These are phyloP conservation scores for Leishmania lainsoni DNA, from an alignment of 208 protist genomes.

Conservation along the genomic window DNA sequence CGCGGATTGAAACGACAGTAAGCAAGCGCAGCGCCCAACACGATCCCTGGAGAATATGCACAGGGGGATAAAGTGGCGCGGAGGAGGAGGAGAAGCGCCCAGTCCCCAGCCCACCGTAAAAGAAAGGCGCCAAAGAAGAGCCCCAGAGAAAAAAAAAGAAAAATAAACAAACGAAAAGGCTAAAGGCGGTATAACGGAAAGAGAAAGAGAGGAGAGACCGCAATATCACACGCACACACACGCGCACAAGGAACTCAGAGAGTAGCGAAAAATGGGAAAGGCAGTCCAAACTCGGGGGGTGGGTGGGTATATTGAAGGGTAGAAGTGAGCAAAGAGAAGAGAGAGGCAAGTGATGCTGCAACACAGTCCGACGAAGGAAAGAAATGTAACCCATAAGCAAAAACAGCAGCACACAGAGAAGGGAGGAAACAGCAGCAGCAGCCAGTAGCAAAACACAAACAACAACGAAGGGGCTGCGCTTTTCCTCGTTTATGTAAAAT, in stretches of 20 bases:
- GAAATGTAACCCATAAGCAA: not conserved
- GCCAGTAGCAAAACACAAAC: not conserved
- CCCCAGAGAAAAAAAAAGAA: not conserved
- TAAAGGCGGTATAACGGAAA: conserved; percentile 3
- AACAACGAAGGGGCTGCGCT: not conserved
- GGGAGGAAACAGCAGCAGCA: not conserved
- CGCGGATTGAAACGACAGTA: no score
- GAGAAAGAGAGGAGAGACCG: not conserved
- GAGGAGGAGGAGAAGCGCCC: no score
- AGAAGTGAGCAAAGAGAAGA: not conserved
- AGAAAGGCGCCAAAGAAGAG: not conserved
- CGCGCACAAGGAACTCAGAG: not conserved
- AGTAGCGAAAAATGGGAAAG: not conserved
- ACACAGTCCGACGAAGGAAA: not conserved
- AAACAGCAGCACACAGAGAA: not conserved
- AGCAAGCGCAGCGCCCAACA: no score
- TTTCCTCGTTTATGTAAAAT: no score
- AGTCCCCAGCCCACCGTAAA: not conserved
- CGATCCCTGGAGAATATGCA: no score
- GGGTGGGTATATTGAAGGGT: not conserved
- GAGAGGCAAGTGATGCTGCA: not conserved
- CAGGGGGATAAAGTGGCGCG: no score
- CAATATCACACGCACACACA: not conserved
- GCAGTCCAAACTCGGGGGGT: not conserved
- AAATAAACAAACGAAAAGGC: not conserved